Evolutionary conservation across 306 rosid genomes (phyloP), one percentile per base, ranked within the genome.

Genomic region (Castanopsis chinensis): DNA sequence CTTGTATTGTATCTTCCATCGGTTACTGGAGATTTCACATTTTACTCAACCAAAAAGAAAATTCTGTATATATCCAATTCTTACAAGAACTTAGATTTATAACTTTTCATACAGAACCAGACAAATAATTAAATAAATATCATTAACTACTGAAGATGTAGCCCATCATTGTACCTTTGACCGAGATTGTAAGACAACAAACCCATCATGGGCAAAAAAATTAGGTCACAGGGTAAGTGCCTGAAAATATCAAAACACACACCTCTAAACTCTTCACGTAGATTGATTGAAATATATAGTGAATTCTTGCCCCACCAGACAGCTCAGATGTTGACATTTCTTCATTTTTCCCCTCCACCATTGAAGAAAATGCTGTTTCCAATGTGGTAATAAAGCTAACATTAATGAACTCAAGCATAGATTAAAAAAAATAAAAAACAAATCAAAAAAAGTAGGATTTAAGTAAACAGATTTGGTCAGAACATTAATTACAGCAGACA

Each of bases 231-330:
- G 45, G 43, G 70, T 13, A 58, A 77, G 61, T 27, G 32, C 63
- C 71, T 33, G 41, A 23, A 58, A 14, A 67, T 59, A 72, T 77
- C 53, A 52, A 81, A 58, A 78, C 70, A 64, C 53, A 64, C 84
- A 96, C 99, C 99, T 96, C 98, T 77, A 96, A 87, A 89, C 99
- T 96, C 80, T 77, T 91, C 85, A 93, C 99, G 41, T 93, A 96
- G 79, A 96, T 93, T 68, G 92, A 88, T 72, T 96, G 99, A 80
- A 96, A 96, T 79, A 96, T 93, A 75, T 96, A 93, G 81, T 91
- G 99, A 78, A 96, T 91, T 74, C 99, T 89, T 0, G 99, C 97
- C 82, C 98, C 99, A 53, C 98, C 99, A 71, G 97, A 90, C 68
- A 96, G 85, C 87, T 93, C 98, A 59, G 94, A 83, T 63, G 99